A percentile compares a stretch with the other conserved stretches of the same genome.
These are phyloP conservation scores for Ambrosiella cleistominuta DNA, from an alignment of 2,329 filamentous ascomycete species.

Conservation along the genomic window DNA sequence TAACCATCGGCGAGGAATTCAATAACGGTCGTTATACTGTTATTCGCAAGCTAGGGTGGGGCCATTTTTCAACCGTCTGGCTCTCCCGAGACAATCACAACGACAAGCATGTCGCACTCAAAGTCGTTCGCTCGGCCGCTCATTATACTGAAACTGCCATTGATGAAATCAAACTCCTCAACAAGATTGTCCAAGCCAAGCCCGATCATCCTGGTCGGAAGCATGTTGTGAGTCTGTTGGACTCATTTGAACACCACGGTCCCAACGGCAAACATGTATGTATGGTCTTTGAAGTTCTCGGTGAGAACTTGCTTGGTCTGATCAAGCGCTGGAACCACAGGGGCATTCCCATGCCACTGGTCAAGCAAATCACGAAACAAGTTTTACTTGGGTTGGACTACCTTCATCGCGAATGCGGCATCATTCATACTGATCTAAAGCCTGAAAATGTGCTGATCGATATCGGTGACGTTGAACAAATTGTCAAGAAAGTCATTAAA, in stretches of 20 bases:
- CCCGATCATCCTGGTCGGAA: constrained; percentile 84
- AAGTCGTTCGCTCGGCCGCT: constrained; percentile 90
- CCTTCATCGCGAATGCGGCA: constrained; percentile 91
- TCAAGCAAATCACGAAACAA: constrained; percentile 98
- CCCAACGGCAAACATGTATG: constrained; percentile 93
- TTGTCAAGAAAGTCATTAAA: constrained; percentile 90
- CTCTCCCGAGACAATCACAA: constrained; percentile 66
- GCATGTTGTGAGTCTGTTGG: constrained; percentile 87
- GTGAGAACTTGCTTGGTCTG: constrained; percentile 81
- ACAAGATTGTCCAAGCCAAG: constrained; percentile 90
- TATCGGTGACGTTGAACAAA: constrained; percentile 96
- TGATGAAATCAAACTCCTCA: constrained; percentile 96
- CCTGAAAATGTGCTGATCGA: constrained; percentile 97
- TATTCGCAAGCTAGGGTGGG: constrained; percentile 92
- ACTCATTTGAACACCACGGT: constrained; percentile 95
- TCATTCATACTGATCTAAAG: constrained; percentile 95
- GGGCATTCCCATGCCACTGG: constrained; percentile 86
- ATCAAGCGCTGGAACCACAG: constrained; percentile 99
- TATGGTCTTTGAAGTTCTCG: constrained; percentile 97
- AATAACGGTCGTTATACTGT: constrained; percentile 95
- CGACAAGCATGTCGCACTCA: constrained; percentile 88
- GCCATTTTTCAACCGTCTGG: constrained; percentile 97
- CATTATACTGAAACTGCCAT: constrained; percentile 98
- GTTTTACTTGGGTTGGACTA: constrained; percentile 91
- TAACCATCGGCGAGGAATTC: constrained; percentile 86